Evolutionary conservation across 257 asterid species (phyloP).

Genomic region (Anisodus tanguticus): DNA sequence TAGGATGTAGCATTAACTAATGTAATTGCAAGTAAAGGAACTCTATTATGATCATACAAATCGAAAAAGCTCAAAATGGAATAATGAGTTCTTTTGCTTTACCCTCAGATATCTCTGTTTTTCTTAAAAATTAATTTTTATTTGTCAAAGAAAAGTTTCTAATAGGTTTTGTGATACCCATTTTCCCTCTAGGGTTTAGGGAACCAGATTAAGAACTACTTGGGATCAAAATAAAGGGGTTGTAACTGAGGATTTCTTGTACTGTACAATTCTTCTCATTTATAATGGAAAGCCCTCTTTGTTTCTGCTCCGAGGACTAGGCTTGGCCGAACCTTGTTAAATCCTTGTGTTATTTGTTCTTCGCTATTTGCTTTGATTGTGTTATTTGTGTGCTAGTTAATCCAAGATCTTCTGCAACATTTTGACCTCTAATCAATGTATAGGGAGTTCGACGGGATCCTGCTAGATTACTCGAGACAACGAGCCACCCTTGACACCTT

Average conservation of each 20-base stretch:
- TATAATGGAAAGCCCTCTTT: too few species aligned
- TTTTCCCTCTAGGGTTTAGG: not conserved
- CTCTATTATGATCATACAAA: not conserved
- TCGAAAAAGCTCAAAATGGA: not conserved
- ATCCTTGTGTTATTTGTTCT: not conserved
- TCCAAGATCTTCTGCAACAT: not conserved
- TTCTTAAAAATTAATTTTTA: not conserved
- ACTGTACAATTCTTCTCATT: too few species aligned
- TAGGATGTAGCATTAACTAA: not conserved
- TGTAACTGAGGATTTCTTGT: not conserved
- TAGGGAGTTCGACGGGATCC: conserved; percentile 82
- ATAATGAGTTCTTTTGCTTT: not conserved
- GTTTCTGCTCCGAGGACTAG: not conserved
- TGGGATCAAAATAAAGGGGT: not conserved
- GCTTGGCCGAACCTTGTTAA: not conserved
- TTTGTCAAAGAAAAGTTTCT: not conserved
- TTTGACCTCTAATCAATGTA: not conserved
- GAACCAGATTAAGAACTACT: not conserved
- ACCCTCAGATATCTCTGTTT: not conserved
- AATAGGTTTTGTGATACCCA: not conserved
- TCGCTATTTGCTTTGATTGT: conserved; percentile 1
- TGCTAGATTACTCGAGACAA: conserved; percentile 92
- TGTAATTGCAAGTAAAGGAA: not conserved
- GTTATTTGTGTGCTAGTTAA: not conserved
- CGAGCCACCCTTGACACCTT: conserved; percentile 73